Conservation (phyloP, 208 protist genomes). For the Wallacemonas rigidus region DNA sequence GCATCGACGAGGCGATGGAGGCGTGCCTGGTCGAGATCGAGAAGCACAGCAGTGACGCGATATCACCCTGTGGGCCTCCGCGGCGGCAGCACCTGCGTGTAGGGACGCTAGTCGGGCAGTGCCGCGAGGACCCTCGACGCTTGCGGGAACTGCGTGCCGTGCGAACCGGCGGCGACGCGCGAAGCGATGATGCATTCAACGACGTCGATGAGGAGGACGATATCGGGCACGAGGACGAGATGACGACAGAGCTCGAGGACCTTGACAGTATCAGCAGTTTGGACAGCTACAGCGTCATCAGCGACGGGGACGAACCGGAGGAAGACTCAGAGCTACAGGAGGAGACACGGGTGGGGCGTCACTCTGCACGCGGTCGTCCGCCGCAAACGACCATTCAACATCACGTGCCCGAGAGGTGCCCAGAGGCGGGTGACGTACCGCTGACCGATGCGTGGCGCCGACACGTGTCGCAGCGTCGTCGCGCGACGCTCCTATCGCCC, state of each 20-base stretch:
- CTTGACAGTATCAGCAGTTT: conserved; percentile 7
- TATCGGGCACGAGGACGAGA: not conserved
- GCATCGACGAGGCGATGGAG: conserved; percentile 20
- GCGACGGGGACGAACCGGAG: conserved; percentile 7
- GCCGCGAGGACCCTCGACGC: conserved; percentile 4
- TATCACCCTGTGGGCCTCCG: not conserved
- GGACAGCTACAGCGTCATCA: conserved; percentile 8
- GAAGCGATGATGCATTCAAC: not conserved
- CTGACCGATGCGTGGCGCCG: conserved; percentile 6
- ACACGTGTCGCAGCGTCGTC: not conserved
- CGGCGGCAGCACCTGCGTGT: conserved; percentile 19
- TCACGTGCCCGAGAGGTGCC: not conserved
- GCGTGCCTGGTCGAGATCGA: not conserved
- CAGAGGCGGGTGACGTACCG: not conserved
- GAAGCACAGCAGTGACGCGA: no score
- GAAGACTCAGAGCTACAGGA: conserved; percentile 9
- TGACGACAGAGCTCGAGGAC: conserved; percentile 3
- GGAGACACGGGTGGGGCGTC: not conserved
- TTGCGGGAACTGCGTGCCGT: not conserved
- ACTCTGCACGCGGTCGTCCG: not conserved
- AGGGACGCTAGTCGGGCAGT: conserved; percentile 15
- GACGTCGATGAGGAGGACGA: not conserved
- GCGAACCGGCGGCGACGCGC: not conserved
- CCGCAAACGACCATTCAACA: not conserved
- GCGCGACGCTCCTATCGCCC: conserved; percentile 22